These are phyloP conservation scores for Austroboletus novae-zelandiae DNA, from an alignment of 1,284 basidiomycete species.

Conservation along the genomic window DNA sequence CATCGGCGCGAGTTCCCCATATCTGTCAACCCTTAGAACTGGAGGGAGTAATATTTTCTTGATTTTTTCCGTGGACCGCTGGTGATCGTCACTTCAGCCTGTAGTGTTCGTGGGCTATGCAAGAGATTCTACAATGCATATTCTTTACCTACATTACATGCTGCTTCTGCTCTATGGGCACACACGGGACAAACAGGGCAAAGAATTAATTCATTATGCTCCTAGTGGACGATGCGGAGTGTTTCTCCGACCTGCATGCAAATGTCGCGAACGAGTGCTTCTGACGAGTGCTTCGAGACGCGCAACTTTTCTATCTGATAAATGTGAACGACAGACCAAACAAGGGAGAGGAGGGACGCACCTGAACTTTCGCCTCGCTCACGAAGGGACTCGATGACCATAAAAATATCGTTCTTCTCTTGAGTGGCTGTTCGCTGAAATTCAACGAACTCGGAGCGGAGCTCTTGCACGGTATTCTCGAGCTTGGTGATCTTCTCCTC, in stretches of 20 bases:
- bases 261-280: background rate
- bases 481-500: slow-evolving; percentile 4
- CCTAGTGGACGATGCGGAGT: background rate
- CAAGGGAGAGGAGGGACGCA: background rate
- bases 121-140: background rate
- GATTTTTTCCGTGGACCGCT: too few relatives aligned
- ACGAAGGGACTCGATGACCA: slow-evolving; percentile 5
- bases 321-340: background rate
- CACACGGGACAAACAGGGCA: background rate
- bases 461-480: slow-evolving; percentile 5
- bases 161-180: background rate
- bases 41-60: too few relatives aligned
- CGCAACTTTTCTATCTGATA: background rate
- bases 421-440: background rate
- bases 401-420: background rate
- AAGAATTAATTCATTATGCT: background rate
- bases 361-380: background rate
- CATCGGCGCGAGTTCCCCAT: background rate
- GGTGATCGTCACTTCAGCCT: background rate
- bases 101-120: background rate
- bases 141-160: background rate
- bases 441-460: slow-evolving; percentile 3
- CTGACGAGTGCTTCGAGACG: background rate
- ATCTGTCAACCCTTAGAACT: background rate
- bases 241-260: background rate